Percentiles rank a stretch among this genome's conserved stretches.
Evolutionary conservation across 2,329 filamentous ascomycete species (phyloP).

Genomic region (Colletotrichum eleusines): DNA sequence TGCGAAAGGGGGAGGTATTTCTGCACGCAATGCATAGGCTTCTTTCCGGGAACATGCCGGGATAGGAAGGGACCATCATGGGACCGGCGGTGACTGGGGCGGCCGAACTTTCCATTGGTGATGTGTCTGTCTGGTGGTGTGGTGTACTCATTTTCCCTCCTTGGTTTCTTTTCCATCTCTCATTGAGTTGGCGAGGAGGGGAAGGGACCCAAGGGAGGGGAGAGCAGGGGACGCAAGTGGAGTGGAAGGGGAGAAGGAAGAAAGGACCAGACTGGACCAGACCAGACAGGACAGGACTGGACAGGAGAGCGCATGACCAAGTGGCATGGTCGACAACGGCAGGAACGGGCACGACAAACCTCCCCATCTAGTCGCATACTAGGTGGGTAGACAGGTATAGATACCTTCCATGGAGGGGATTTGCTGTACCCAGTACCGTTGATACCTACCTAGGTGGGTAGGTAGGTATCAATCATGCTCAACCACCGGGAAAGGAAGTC

Average conservation of each 20-base stretch:
- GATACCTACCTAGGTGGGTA: neutral
- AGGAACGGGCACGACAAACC: too few relatives aligned
- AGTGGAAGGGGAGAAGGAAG: conserved; percentile 1
- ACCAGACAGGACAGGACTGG: neutral
- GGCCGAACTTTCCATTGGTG: conserved; percentile 34
- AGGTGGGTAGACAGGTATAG: too few relatives aligned
- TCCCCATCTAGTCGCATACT: too few relatives aligned
- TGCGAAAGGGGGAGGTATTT: conserved; percentile 2
- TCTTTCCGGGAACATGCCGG: conserved; percentile 37
- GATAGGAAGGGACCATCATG: conserved; percentile 30
- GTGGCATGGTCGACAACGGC: conserved; percentile 7
- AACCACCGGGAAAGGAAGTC: neutral
- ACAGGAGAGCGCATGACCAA: conserved; percentile 12
- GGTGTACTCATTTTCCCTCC: conserved; percentile 7
- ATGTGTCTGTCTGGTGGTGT: conserved; percentile 2
- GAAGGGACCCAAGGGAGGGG: neutral
- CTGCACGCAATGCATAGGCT: conserved; percentile 15
- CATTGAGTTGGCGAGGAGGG: conserved; percentile 1
- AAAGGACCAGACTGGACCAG: conserved; percentile 4
- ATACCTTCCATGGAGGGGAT: neutral
- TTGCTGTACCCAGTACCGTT: too few relatives aligned
- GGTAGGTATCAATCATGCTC: too few relatives aligned
- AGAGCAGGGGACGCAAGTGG: conserved; percentile 2
- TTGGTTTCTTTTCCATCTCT: neutral
- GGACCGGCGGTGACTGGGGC: conserved; percentile 30